phyloP scores from a whole-genome alignment of 768 basidiomycete genomes.

The Trametes meyenii region DNA sequence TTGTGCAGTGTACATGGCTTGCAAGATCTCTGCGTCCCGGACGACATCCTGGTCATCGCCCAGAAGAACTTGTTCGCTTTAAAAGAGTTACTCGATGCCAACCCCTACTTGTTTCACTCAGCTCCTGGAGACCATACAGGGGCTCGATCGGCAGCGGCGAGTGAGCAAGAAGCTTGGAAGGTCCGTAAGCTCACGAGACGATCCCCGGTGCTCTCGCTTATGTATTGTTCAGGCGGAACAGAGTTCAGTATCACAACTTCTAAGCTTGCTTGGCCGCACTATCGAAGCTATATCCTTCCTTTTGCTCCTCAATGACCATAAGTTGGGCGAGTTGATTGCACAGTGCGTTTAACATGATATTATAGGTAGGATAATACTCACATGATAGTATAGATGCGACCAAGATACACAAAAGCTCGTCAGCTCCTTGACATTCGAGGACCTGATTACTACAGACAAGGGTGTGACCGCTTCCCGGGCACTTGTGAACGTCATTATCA shows the following conservation, averaged over 20 bases:
- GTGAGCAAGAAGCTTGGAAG: slow-evolving; percentile 90
- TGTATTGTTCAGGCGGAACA: slow-evolving; percentile 65
- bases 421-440: slow-evolving; percentile 76
- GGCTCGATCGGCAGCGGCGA: slow-evolving; percentile 54
- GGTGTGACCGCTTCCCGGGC: slow-evolving; percentile 89
- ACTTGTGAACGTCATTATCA: slow-evolving; percentile 93
- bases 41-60: slow-evolving; percentile 62
- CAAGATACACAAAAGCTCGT: slow-evolving; percentile 70
- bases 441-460: slow-evolving; percentile 79
- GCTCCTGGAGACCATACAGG: slow-evolving; percentile 70
- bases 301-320: slow-evolving; percentile 89
- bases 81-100: slow-evolving; percentile 76
- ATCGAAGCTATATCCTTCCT: slow-evolving; percentile 96
- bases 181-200: slow-evolving; percentile 39
- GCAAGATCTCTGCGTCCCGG: slow-evolving; percentile 65
- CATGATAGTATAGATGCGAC: slow-evolving; percentile 62
- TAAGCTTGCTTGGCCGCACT: slow-evolving; percentile 74
- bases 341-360: slow-evolving; percentile 52
- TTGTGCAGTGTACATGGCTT: slow-evolving; percentile 42
- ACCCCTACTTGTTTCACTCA: slow-evolving; percentile 84
- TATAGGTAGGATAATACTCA: slow-evolving; percentile 10
- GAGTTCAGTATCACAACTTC: slow-evolving; percentile 75
- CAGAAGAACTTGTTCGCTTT: slow-evolving; percentile 81
- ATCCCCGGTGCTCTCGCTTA: background rate
- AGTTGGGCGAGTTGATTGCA: slow-evolving; percentile 79